Evolutionary conservation across 345 rosid genomes (phyloP), one percentile per base, ranked within the genome.

Genomic region (Moricandia moricandioides): DNA sequence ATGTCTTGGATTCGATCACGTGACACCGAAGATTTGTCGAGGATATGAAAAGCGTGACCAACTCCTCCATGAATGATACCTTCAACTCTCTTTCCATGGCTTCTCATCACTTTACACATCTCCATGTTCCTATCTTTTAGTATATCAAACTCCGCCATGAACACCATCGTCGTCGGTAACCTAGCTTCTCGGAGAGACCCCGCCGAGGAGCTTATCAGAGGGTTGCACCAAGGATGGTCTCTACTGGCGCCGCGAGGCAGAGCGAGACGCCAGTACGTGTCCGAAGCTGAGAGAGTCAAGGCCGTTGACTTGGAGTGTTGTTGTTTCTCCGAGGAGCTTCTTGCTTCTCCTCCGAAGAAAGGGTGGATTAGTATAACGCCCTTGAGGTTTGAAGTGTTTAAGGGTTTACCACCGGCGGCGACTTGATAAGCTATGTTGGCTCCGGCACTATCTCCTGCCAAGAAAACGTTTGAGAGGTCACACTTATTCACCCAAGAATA

Each of bases 171-270:
- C 3, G 82, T 37, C 27, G 85, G 80, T 35, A 76, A 69, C 69
- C 72, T 79, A 61, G 35, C 56, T 34, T 21, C 24, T 21, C 24
- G 24, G 24, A 21, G 24, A 21, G 2, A 21, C 24, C 24, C 24
- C 24, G 24, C 24, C 24, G 75, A 0, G 75, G 56, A 62, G 90
- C 21, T 55, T 1, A 13, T 2, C 18, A 29, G n/a, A 49, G 81
- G 97, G 69, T 93, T 93, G 75, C 97, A 89, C 92, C 94, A 91
- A 17, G 84, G 91, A 81, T 93, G 97, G 69, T 93, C 92, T 16
- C 92, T 83, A 54, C 72, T 84, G n/a, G 82, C 74, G 14, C 91
- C 96, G 2, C 78, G 27, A 21, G 97, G 98, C 34, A 91, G 73
- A 2, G 97, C 87, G 8, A 91, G 56, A 17, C 96, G 85, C 98